Percentiles rank a stretch among this genome's conserved stretches.
Conservation (phyloP, 352 stramenopile species). For the Pythium sukuiense region DNA sequence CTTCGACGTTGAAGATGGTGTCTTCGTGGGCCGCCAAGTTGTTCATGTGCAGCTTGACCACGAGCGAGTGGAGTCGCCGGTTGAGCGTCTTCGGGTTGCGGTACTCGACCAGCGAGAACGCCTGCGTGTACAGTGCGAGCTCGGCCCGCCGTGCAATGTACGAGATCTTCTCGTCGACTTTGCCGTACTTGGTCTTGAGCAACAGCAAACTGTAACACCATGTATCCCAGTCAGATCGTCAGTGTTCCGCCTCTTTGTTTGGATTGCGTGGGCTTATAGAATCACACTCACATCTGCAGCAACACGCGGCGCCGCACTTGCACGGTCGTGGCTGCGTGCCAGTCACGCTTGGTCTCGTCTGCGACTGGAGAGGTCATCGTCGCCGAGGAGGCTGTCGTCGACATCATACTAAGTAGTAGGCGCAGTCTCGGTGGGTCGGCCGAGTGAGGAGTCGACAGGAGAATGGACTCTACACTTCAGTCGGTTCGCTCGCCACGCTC, state of each 20-base stretch:
- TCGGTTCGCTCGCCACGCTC: too few relatives aligned
- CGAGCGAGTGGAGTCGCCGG: slow-evolving; percentile 35
- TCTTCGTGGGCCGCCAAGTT: slow-evolving; percentile 30
- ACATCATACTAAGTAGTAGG: slow-evolving; percentile 2
- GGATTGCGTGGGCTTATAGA: neutral
- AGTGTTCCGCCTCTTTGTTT: neutral
- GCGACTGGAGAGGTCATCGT: neutral
- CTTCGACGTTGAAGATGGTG: slow-evolving; percentile 16
- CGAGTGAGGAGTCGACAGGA: neutral
- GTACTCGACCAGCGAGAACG: slow-evolving; percentile 33
- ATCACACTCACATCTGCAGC: slow-evolving; percentile 35
- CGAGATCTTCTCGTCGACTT: slow-evolving; percentile 38
- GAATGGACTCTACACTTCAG: neutral
- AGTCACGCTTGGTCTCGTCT: slow-evolving; percentile 25
- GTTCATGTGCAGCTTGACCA: slow-evolving; percentile 39
- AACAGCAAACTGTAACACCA: slow-evolving; percentile 27
- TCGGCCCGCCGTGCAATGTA: slow-evolving; percentile 37
- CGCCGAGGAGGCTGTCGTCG: slow-evolving; percentile 1
- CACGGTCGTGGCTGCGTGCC: slow-evolving; percentile 28
- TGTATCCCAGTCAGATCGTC: neutral
- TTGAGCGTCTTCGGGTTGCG: slow-evolving; percentile 37
- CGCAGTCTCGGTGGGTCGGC: neutral
- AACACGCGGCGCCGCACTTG: slow-evolving; percentile 33
- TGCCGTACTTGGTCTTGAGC: slow-evolving; percentile 40
- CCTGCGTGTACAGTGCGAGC: slow-evolving; percentile 36